These are phyloP conservation scores for Trichoderma breve DNA, from an alignment of 2,329 filamentous ascomycete genomes.

Conservation along the genomic window DNA sequence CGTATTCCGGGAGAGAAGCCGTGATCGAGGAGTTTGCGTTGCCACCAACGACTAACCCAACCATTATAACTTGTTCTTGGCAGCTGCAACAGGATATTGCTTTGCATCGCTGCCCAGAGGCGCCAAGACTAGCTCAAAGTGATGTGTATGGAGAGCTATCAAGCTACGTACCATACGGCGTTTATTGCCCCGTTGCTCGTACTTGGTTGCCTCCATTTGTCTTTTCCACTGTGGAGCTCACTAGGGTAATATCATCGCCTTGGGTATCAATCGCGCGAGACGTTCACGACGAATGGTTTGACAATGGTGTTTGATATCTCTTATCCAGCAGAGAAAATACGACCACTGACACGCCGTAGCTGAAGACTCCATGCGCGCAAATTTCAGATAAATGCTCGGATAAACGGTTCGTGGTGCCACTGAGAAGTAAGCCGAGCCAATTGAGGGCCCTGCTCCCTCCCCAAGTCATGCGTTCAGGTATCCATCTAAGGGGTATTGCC, in stretches of 20 bases:
- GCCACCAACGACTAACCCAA: not conserved
- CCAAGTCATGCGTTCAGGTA: not conserved
- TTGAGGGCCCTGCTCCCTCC: not conserved
- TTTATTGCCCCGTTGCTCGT: not conserved
- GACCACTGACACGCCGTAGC: not conserved
- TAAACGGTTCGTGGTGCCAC: not conserved
- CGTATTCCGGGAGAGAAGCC: not conserved
- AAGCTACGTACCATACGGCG: not conserved
- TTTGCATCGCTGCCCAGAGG: not conserved
- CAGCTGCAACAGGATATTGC: not conserved
- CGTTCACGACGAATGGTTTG: not conserved
- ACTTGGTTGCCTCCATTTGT: not conserved
- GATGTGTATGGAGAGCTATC: not conserved
- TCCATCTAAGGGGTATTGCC: not conserved
- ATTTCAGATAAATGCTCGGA: not conserved
- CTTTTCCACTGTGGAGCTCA: not conserved
- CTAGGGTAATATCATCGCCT: not conserved
- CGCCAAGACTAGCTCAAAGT: not conserved
- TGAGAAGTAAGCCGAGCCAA: not conserved
- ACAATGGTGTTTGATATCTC: not conserved
- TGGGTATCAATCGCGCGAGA: not conserved
- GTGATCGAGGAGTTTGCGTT: not conserved
- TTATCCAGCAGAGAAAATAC: not conserved
- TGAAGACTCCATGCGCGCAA: not conserved
- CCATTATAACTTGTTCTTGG: not conserved